Percentiles rank a stretch among this genome's conserved stretches.
These are phyloP conservation scores for Penicillium dipodomyicola DNA, from an alignment of 495 filamentous ascomycete species.

Conservation along the genomic window DNA sequence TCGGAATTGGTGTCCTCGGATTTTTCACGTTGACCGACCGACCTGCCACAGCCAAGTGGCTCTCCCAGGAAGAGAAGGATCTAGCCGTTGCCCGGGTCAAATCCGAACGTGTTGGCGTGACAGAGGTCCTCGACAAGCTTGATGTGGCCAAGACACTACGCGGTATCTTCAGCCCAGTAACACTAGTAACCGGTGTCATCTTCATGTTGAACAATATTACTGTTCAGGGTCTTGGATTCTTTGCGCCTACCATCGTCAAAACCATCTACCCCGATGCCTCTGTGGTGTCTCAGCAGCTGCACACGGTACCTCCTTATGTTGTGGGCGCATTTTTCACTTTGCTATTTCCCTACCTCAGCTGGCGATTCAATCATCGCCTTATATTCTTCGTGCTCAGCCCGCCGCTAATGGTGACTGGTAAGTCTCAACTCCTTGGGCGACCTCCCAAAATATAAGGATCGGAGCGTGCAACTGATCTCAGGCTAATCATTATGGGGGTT, in stretches of 20 bases:
- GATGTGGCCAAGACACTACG: constrained; percentile 43
- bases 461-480: neutral
- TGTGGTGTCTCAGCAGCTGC: constrained; percentile 59
- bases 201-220: constrained; percentile 57
- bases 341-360: constrained; percentile 58
- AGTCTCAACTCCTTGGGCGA: neutral
- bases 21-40: constrained; percentile 66
- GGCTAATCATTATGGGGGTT: neutral
- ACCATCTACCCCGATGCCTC: constrained; percentile 57
- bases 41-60: constrained; percentile 62
- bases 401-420: constrained; percentile 57
- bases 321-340: constrained; percentile 67
- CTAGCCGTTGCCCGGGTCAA: constrained; percentile 60
- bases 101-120: constrained; percentile 64
- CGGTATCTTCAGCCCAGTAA: constrained; percentile 53
- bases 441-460: neutral
- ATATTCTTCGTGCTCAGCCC: constrained; percentile 46
- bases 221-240: constrained; percentile 62
- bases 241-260: constrained; percentile 66
- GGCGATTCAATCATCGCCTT: constrained; percentile 53
- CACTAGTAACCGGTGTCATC: constrained; percentile 44
- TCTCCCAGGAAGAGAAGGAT: constrained; percentile 61
- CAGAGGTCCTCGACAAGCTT: constrained; percentile 56
- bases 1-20: constrained; percentile 54
- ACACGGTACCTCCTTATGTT: constrained; percentile 70